Evolutionary conservation across 1,139 yeast genomes (phyloP).

Genomic region (Scheffersomyces quercinus): DNA sequence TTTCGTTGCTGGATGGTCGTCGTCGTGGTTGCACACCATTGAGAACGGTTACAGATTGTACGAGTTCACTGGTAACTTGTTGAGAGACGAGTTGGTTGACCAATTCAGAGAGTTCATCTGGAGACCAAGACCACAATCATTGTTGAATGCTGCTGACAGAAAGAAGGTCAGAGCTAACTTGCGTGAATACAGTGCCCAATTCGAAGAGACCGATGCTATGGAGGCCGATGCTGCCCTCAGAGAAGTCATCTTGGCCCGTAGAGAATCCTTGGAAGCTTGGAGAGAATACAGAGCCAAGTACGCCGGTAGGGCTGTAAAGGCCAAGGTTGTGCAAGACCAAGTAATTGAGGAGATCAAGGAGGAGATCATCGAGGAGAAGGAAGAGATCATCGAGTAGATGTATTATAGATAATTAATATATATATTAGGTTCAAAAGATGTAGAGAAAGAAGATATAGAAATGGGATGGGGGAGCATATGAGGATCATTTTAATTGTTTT

Average conservation of each 20-base stretch:
- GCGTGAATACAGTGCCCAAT: constrained; percentile 87
- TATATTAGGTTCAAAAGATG: not conserved
- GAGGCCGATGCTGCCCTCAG: constrained; percentile 92
- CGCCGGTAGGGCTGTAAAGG: constrained; percentile 48
- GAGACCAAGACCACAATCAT: constrained; percentile 94
- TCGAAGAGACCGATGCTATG: constrained; percentile 95
- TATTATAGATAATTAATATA: constrained; percentile 4
- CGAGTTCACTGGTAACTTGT: constrained; percentile 76
- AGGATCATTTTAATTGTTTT: too few relatives aligned
- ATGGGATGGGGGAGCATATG: too few relatives aligned
- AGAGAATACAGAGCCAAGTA: constrained; percentile 67
- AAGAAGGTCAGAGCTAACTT: constrained; percentile 90
- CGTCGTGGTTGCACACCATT: constrained; percentile 78
- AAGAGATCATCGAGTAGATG: constrained; percentile 66
- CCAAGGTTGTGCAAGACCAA: constrained; percentile 60
- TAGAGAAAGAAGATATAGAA: too few relatives aligned
- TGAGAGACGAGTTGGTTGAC: constrained; percentile 76
- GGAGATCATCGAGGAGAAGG: constrained; percentile 74
- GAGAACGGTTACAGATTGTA: constrained; percentile 90
- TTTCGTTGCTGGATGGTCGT: constrained; percentile 84
- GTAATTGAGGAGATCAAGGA: constrained; percentile 67
- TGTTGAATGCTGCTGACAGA: constrained; percentile 74
- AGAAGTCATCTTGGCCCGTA: constrained; percentile 84
- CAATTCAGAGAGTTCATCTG: constrained; percentile 88
- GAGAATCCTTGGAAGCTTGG: constrained; percentile 86